Percentiles rank a stretch among this genome's conserved stretches.
These are phyloP conservation scores for Pecoramyces ruminantium DNA, from an alignment of 192 early-diverging fungal genomes.

Conservation along the genomic window DNA sequence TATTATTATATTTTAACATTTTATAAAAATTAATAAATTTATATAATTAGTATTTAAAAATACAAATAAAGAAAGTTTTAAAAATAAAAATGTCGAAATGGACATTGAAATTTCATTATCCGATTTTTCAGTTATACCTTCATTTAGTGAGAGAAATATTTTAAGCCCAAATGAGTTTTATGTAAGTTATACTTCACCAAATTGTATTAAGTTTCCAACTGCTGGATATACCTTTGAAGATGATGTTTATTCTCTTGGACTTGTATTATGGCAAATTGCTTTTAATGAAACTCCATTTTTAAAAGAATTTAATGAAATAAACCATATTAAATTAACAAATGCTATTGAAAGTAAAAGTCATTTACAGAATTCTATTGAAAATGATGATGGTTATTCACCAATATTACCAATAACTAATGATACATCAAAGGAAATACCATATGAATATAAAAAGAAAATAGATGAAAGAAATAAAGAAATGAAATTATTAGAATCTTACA, in stretches of 20 bases:
- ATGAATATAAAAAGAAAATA: background rate
- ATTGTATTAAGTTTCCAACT: background rate
- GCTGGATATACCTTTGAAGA: background rate
- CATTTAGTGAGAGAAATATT: background rate
- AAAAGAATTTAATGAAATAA: background rate
- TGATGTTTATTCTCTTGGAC: background rate
- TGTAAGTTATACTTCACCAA: background rate
- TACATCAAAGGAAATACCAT: background rate
- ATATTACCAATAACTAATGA: background rate
- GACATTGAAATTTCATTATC: background rate
- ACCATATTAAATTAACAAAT: background rate
- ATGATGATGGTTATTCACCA: background rate
- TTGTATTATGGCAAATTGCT: background rate
- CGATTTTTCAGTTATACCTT: background rate
- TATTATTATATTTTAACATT: too few species aligned
- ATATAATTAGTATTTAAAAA: background rate
- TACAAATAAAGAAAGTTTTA: background rate
- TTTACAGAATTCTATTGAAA: background rate
- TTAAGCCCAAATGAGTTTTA: background rate
- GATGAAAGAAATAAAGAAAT: background rate
- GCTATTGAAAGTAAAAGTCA: background rate
- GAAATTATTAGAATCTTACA: background rate
- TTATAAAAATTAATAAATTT: too few species aligned
- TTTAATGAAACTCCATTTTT: background rate
- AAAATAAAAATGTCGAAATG: background rate